Conservation (phyloP, 2,329 filamentous ascomycete genomes). For the Diaporthe sp. region DNA sequence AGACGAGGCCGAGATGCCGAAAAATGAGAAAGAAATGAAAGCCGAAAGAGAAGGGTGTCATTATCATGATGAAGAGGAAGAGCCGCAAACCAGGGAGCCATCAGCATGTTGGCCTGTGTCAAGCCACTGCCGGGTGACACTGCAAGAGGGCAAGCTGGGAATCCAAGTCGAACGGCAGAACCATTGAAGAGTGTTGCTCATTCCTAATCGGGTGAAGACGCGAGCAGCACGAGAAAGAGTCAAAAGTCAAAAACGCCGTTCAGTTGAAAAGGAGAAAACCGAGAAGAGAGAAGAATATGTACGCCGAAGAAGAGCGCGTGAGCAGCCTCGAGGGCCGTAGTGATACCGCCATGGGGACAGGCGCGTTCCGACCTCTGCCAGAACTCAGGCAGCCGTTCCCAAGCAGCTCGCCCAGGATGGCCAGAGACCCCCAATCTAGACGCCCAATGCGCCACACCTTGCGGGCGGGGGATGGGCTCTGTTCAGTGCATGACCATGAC, state of each 20-base stretch:
- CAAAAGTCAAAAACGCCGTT: not conserved
- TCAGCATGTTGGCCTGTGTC: not conserved
- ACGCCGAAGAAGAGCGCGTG: not conserved
- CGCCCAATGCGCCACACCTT: not conserved
- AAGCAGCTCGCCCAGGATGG: not conserved
- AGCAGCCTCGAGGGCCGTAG: not conserved
- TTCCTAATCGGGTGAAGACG: not conserved
- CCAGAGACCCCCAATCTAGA: not conserved
- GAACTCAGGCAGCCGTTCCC: not conserved
- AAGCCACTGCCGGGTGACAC: not conserved
- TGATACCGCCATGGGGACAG: not conserved
- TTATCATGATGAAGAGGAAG: not conserved
- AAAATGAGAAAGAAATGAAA: not conserved
- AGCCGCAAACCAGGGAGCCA: not conserved
- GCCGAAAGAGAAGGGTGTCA: not conserved
- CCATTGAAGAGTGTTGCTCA: not conserved
- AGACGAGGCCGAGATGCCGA: not conserved
- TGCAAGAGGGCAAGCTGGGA: not conserved
- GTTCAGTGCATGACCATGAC: slow-evolving; percentile 64
- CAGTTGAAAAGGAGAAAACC: not conserved
- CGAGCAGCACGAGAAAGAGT: not conserved
- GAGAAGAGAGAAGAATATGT: not conserved
- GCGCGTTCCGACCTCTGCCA: not conserved
- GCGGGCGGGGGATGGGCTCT: too few species aligned
- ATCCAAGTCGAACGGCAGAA: slow-evolving; percentile 7